phyloP scores from a whole-genome alignment of 2,329 filamentous ascomycete genomes.

The Aspergillus melleus region DNA sequence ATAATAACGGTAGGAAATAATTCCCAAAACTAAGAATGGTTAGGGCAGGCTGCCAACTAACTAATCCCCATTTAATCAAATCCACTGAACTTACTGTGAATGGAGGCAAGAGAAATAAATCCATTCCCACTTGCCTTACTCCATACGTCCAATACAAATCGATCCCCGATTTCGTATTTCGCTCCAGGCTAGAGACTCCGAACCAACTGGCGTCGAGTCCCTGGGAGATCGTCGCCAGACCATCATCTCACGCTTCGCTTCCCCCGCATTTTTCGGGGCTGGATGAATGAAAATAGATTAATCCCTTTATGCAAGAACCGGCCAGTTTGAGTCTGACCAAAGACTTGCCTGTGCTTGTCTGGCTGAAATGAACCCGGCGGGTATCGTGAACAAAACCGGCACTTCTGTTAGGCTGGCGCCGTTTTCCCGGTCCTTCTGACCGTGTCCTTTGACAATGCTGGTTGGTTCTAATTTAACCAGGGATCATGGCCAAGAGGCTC shows the following conservation, averaged over 20 bases:
- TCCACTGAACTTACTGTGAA: background rate
- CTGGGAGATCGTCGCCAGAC: constrained; percentile 15
- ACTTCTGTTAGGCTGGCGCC: constrained; percentile 8
- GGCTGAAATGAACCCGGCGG: background rate
- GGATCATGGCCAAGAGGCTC: background rate
- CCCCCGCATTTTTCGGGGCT: constrained; percentile 8
- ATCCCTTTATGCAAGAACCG: background rate
- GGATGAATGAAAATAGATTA: background rate
- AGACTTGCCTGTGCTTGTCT: background rate
- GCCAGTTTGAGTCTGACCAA: background rate
- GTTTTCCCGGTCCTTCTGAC: constrained; percentile 14
- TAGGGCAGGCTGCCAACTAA: background rate
- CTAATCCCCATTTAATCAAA: background rate
- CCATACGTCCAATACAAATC: background rate
- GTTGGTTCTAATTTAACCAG: constrained; percentile 4
- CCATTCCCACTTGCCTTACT: background rate
- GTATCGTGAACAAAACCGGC: constrained; percentile 1
- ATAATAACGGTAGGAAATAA: background rate
- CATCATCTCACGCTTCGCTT: background rate
- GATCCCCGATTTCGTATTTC: background rate
- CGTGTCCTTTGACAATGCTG: background rate
- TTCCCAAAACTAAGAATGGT: background rate
- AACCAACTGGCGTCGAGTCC: background rate
- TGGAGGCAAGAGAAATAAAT: background rate
- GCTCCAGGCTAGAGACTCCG: background rate